Evolutionary conservation across 2,329 filamentous ascomycete species (phyloP).

Genomic region (Sporothrix luriei): DNA sequence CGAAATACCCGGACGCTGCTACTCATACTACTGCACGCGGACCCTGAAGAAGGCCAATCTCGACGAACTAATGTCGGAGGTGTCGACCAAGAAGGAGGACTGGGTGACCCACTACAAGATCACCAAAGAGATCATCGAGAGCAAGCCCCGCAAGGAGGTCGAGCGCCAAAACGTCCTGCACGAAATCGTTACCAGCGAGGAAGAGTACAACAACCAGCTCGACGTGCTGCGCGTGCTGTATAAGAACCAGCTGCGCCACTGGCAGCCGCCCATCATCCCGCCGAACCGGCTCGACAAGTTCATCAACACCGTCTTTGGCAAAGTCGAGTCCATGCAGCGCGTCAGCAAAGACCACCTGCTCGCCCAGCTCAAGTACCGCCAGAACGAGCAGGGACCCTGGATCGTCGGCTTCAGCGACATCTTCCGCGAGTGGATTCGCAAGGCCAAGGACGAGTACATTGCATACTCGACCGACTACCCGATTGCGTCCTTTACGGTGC

Average conservation of each 20-base stretch:
- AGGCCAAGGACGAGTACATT: conserved; percentile 84
- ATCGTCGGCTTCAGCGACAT: conserved; percentile 93
- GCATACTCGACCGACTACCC: conserved; percentile 91
- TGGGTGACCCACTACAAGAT: conserved; percentile 90
- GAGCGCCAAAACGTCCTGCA: conserved; percentile 92
- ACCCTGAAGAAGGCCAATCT: conserved; percentile 94
- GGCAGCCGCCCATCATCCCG: conserved; percentile 78
- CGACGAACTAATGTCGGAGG: conserved; percentile 69
- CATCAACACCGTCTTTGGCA: conserved; percentile 83
- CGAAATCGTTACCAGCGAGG: conserved; percentile 92
- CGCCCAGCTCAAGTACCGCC: conserved; percentile 92
- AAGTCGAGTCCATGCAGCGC: conserved; percentile 81
- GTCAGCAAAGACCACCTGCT: conserved; percentile 92
- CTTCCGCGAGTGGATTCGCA: conserved; percentile 97
- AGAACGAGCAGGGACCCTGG: conserved; percentile 95
- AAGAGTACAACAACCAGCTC: conserved; percentile 85
- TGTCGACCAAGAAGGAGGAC: conserved; percentile 70
- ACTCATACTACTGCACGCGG: conserved; percentile 89
- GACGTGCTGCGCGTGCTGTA: conserved; percentile 85
- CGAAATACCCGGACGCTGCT: conserved; percentile 75
- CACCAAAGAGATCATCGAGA: conserved; percentile 72
- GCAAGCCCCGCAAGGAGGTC: conserved; percentile 79
- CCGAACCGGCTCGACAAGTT: conserved; percentile 79
- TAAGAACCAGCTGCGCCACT: conserved; percentile 72
- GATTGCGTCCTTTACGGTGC: conserved; percentile 77